Evolutionary conservation across 441 rosid genomes (phyloP), one percentile per base, ranked within the genome.

Genomic region (Syzygium syzygioides): DNA sequence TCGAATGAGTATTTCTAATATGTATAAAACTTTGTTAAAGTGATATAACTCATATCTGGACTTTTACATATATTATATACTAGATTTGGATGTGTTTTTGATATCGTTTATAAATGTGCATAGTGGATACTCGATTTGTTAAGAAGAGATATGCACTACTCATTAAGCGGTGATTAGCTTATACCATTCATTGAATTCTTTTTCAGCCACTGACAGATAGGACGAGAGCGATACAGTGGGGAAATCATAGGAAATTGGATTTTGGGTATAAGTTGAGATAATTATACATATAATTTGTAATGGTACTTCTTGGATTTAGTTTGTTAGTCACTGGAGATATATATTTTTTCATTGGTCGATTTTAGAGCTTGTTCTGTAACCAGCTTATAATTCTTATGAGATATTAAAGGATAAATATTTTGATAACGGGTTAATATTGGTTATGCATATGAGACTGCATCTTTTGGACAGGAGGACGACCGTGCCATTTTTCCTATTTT

Each of bases 391-490:
- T 60, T 62, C 3, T 62, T n/a, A 3, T 62, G 34, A 62, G 34
- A 62, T 2, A 14, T n/a, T 62, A 62, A 14, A 14, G 20, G 9
- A 15, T n/a, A n/a, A 14, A 62, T 62, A 3, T 62, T n/a, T n/a
- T 3, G 12, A 62, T 26, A 14, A 62, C 4, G 1, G 20, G 34
- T 62, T 7, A 3, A 14, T 62, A 18, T 62, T 62, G 10, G 19
- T n/a, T 1, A n/a, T 0, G 19, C 10, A 0, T n/a, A 62, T 14
- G 71, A 62, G 71, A 62, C 0, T 14, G 5, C 18, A 0, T 62
- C 71, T 19, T 62, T n/a, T 62, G 71, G 34, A 62, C 7, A n/a
- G 34, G 3, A 62, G 4, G 71, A 62, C 0, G 0, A n/a, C 6
- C 10, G 0, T 1, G 71, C 19, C 71, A 62, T 62, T 28, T n/a